phyloP scores from a whole-genome alignment of 2,329 filamentous ascomycete species.

The Ascochyta rabiei region DNA sequence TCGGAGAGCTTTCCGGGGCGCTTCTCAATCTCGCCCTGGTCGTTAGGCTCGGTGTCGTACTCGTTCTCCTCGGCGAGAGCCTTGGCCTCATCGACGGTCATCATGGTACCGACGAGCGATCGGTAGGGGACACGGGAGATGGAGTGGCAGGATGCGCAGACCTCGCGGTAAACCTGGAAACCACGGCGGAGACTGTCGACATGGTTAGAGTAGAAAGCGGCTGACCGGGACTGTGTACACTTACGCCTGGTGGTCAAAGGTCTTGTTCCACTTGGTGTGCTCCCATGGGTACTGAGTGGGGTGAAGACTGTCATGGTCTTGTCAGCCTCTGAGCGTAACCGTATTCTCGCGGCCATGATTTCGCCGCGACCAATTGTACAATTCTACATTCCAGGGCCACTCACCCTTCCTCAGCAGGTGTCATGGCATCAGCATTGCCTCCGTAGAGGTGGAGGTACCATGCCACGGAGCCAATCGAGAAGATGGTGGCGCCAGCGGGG shows the following conservation, averaged over 20 bases:
- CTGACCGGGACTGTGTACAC: slow-evolving; percentile 46
- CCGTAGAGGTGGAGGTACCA: slow-evolving; percentile 99
- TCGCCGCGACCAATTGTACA: slow-evolving; percentile 28
- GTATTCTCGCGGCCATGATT: slow-evolving; percentile 30
- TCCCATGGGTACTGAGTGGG: slow-evolving; percentile 94
- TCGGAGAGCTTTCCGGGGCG: slow-evolving; percentile 98
- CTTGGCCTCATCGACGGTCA: slow-evolving; percentile 99
- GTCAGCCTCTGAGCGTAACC: slow-evolving; percentile 39
- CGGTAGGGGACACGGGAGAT: slow-evolving; percentile 94
- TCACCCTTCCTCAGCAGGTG: slow-evolving; percentile 97
- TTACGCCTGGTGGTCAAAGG: slow-evolving; percentile 96
- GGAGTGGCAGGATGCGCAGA: slow-evolving; percentile 97
- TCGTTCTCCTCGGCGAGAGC: slow-evolving; percentile 96
- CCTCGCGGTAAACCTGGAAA: slow-evolving; percentile 99
- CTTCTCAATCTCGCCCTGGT: slow-evolving; percentile 98
- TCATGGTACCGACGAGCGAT: slow-evolving; percentile 82
- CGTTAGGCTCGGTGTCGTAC: slow-evolving; percentile 97
- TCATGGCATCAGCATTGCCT: slow-evolving; percentile 83
- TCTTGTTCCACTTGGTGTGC: slow-evolving; percentile 89
- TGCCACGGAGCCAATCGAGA: slow-evolving; percentile 86
- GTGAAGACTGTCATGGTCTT: slow-evolving; percentile 72
- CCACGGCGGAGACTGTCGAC: slow-evolving; percentile 83
- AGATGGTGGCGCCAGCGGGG: slow-evolving; percentile 82
- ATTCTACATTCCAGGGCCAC: slow-evolving; percentile 52
- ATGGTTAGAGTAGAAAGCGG: slow-evolving; percentile 4